Conservation (phyloP, 83 land plant genomes). For the Picea abies region DNA sequence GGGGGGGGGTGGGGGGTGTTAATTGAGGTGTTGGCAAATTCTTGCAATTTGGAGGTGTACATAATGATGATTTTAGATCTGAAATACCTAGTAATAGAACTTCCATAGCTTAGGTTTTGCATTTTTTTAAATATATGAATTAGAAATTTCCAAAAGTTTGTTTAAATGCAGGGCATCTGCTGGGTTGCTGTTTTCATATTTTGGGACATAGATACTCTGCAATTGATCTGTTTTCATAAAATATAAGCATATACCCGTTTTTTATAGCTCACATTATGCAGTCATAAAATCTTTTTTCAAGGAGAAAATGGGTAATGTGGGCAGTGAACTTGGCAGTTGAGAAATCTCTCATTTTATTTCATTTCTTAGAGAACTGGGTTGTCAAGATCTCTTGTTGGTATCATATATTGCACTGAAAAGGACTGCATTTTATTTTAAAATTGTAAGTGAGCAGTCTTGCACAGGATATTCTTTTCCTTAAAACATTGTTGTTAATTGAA, state of each 20-base stretch:
- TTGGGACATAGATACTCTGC: not conserved
- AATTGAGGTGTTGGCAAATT: not conserved
- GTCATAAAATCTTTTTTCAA: not conserved
- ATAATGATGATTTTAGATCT: too few species aligned
- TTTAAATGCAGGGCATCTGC: too few species aligned
- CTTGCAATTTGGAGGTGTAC: not conserved
- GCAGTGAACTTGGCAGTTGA: conserved; percentile 4
- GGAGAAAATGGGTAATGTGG: conserved; percentile 11
- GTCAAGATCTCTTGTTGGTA: not conserved
- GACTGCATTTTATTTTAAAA: not conserved
- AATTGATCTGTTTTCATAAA: not conserved
- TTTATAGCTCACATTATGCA: not conserved
- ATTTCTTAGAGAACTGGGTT: not conserved
- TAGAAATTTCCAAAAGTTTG: too few species aligned
- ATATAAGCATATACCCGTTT: not conserved
- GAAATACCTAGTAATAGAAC: too few species aligned
- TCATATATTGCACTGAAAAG: not conserved
- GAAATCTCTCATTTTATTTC: not conserved
- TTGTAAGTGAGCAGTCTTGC: not conserved
- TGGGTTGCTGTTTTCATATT: not conserved
- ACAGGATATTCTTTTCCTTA: not conserved
- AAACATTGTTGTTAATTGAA: not conserved
- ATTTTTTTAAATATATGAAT: too few species aligned
- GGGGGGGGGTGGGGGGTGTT: not conserved
- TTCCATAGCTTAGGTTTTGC: too few species aligned